Evolutionary conservation across 75 land plant species (phyloP).

Genomic region (Gnetum montanum): DNA sequence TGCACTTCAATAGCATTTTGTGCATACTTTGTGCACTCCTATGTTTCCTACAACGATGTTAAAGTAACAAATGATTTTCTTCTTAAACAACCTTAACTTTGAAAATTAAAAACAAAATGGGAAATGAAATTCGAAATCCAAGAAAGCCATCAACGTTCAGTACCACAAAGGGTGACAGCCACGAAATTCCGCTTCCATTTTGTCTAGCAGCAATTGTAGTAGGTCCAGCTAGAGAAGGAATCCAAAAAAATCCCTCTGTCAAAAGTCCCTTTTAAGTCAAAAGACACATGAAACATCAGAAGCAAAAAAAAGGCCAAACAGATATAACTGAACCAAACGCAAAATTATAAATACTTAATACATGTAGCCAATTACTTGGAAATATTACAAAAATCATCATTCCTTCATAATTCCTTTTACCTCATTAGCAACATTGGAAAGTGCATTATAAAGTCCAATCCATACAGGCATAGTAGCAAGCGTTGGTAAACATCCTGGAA

Average conservation of each 20-base stretch:
- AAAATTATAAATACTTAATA: too few species aligned
- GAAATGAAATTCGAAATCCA: too few species aligned
- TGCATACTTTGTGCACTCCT: too few species aligned
- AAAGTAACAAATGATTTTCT: too few species aligned
- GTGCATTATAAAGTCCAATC: constrained; percentile 96
- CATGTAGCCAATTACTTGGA: too few species aligned
- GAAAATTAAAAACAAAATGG: too few species aligned
- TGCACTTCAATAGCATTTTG: too few species aligned
- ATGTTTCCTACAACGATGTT: too few species aligned
- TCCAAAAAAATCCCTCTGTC: constrained; percentile 99
- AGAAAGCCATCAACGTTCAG: too few species aligned
- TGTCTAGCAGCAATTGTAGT: constrained; percentile 93
- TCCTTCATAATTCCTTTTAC: too few species aligned
- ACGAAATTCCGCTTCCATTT: constrained; percentile 88
- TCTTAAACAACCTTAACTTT: too few species aligned
- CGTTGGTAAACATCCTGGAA: constrained; percentile 90
- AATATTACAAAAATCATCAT: too few species aligned
- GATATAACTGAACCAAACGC: not conserved
- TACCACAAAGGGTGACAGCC: constrained; percentile 97
- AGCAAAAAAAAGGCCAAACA: not conserved
- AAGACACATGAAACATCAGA: not conserved
- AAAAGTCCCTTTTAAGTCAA: constrained; percentile 62
- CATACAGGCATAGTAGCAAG: constrained; percentile 94
- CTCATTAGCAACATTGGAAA: constrained; percentile 99
- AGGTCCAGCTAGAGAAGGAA: constrained; percentile 92